These are phyloP conservation scores for Plasmodium cynomolgi DNA, from an alignment of 169 alveolate species.

Conservation along the genomic window DNA sequence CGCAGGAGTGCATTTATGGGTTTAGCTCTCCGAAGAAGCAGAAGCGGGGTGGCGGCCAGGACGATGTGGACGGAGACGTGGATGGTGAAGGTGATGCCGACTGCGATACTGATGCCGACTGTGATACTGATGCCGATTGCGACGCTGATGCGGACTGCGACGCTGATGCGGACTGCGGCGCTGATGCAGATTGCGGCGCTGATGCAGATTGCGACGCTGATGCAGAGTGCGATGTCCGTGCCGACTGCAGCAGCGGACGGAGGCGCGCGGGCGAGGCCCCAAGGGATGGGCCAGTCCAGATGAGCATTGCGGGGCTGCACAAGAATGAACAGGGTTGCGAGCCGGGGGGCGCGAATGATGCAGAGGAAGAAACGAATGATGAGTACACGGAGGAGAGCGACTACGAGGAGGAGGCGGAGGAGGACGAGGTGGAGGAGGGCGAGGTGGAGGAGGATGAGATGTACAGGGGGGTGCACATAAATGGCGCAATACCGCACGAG, in stretches of 20 bases:
- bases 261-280: not conserved
- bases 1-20: slow-evolving; percentile 61
- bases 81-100: not conserved
- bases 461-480: not conserved
- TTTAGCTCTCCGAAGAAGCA: slow-evolving; percentile 50
- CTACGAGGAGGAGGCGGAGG: not conserved
- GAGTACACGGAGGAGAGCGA: not conserved
- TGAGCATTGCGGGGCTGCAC: slow-evolving; percentile 9
- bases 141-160: too few relatives aligned
- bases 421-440: slow-evolving; percentile 2
- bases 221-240: not conserved
- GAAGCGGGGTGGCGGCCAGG: not conserved
- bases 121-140: too few relatives aligned
- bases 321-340: slow-evolving; percentile 18
- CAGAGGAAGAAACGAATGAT: not conserved
- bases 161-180: too few relatives aligned
- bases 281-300: not conserved
- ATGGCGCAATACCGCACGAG: not conserved
- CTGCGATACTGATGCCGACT: too few relatives aligned
- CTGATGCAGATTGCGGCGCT: too few relatives aligned
- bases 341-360: not conserved
- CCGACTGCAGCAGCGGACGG: not conserved
- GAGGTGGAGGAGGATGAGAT: slow-evolving; percentile 8
- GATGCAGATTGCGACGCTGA: not conserved
- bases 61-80: not conserved